Evolutionary conservation across 108 stramenopile genomes (phyloP), one percentile per base, ranked within the genome.

Genomic region (Fragilaria crotonensis): DNA sequence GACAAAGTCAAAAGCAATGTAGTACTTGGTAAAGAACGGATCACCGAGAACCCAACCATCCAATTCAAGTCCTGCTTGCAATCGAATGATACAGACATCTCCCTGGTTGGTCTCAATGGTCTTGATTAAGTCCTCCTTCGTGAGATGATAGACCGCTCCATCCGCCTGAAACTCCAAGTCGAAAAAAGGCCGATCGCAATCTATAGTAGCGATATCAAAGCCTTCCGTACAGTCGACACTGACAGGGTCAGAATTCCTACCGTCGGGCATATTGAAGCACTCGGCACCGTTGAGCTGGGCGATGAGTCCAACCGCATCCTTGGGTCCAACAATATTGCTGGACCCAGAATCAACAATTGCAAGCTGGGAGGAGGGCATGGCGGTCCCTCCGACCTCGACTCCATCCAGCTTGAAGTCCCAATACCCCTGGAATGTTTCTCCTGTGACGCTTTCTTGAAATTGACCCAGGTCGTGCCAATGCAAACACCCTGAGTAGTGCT

Each of bases 31-130:
- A 67, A 99, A 79, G 65, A 99, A 99, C 22, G 90, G 82, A 72
- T 98, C 97, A 29, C 98, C 98, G 56, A 99, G 77, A 60, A 97
- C 94, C 95, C 95, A 97, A 30, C 90, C 74, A 25, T 62, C 59
- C 28, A 73, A 62, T 1, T 69, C 66, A 14, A 70, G 20, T 0
- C 60, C 54, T 49, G 60, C 68, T 3, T 70, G 62, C 4, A 81
- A 4, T 41, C 72, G 32, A 44, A 81, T 52, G 19, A 73, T 45
- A 54, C 80, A 76, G 3, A 64, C 58, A 4, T 45, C 26, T 18
- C 66, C 72, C 19, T 52, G 32, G 17, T 28, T 19, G 1, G 72
- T 70, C 1, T 59, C 57, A 27, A 73, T 45, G 4, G 57, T 48
- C 19, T 62, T 27, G 21, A 76, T 45, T 48, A 81, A 46, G 30